Evolutionary conservation across 179 eudicot genomes (phyloP).

Genomic region (Dionaea muscipula): DNA sequence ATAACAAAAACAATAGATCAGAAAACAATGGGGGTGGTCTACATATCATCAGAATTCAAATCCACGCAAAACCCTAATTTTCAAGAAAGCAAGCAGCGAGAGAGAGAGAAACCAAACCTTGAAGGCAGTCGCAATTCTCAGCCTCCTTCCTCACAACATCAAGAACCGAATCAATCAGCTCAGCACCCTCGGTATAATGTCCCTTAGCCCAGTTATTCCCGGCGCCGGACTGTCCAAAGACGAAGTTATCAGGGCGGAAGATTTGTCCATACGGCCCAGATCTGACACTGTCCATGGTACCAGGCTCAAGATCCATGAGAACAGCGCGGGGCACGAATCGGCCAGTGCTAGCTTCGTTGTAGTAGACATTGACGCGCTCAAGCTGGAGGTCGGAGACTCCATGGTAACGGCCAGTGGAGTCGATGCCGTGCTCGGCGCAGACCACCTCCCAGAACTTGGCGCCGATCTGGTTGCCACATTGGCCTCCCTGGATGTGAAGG

Average conservation of each 20-base stretch:
- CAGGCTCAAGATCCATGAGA: constrained; percentile 32
- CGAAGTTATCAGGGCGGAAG: constrained; percentile 30
- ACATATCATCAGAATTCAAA: no score
- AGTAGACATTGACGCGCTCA: constrained; percentile 30
- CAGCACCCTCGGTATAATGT: constrained; percentile 34
- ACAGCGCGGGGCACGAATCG: constrained; percentile 31
- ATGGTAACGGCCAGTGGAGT: constrained; percentile 22
- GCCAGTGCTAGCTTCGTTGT: constrained; percentile 26
- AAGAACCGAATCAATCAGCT: constrained; percentile 30
- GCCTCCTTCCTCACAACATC: constrained; percentile 36
- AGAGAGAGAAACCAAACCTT: constrained; percentile 15
- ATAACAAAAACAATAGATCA: no score
- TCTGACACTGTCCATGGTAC: constrained; percentile 28
- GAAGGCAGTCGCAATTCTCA: constrained; percentile 30
- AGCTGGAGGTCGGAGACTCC: constrained; percentile 24
- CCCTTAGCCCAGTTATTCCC: constrained; percentile 41
- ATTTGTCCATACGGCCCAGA: constrained; percentile 31
- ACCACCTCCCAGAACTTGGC: constrained; percentile 35
- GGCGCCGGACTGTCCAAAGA: constrained; percentile 29
- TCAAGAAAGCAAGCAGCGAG: no score
- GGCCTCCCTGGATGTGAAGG: constrained; percentile 31
- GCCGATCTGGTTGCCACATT: constrained; percentile 35
- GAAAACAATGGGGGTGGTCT: no score
- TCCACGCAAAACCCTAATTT: background rate
- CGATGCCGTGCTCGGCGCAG: constrained; percentile 32